Evolutionary conservation across 2,329 filamentous ascomycete species (phyloP).

Genomic region (Aspergillus niger): DNA sequence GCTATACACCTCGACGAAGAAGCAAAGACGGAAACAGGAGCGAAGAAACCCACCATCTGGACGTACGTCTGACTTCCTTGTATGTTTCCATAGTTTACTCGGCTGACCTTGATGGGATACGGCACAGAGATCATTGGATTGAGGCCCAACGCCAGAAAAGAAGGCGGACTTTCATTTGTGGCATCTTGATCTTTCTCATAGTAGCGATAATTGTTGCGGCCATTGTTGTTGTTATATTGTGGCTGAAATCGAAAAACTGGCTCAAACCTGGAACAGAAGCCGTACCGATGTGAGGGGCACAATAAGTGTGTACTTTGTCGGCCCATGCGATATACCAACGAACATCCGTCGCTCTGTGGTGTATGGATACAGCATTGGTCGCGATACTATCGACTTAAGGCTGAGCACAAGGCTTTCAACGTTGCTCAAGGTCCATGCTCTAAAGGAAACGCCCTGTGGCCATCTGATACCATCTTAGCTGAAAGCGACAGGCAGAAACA

Average conservation of each 20-base stretch:
- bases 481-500: too few species aligned
- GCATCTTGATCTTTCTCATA: constrained; percentile 34
- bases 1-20: constrained; percentile 61
- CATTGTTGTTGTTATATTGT: constrained; percentile 50
- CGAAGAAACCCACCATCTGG: constrained; percentile 21
- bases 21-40: constrained; percentile 26
- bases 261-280: constrained; percentile 18
- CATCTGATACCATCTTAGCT: too few species aligned
- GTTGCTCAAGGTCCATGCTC: too few species aligned
- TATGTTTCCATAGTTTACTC: neutral
- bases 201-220: constrained; percentile 45
- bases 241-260: constrained; percentile 42
- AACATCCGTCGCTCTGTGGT: neutral
- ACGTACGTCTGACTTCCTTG: constrained; percentile 24
- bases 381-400: too few species aligned
- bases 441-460: too few species aligned
- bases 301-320: neutral
- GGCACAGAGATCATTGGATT: constrained; percentile 56
- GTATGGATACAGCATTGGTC: neutral
- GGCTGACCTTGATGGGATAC: too few species aligned
- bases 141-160: constrained; percentile 52
- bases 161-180: constrained; percentile 50
- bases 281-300: neutral
- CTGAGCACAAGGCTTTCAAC: too few species aligned
- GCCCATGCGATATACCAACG: neutral